Evolutionary conservation across 495 filamentous ascomycete genomes (phyloP).

Genomic region (Endocarpon pusillum): DNA sequence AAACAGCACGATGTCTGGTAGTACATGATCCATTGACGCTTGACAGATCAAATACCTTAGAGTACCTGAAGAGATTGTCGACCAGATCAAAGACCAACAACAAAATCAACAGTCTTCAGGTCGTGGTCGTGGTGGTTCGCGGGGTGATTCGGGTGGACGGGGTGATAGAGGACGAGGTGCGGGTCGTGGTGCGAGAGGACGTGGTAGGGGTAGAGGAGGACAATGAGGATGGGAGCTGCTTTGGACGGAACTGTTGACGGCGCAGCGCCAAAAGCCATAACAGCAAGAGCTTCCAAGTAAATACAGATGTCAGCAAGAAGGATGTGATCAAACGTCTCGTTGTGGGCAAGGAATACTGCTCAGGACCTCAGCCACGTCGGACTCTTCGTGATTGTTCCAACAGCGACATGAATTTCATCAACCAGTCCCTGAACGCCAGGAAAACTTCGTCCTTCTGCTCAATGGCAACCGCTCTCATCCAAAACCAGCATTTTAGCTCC

Average conservation of each 20-base stretch:
- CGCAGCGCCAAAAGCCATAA: background rate
- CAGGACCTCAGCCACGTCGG: background rate
- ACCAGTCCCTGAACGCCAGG: no score
- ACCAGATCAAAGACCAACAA: constrained; percentile 79
- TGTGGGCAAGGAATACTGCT: background rate
- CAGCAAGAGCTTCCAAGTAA: constrained; percentile 1
- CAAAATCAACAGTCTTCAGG: constrained; percentile 49
- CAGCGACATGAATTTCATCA: no score
- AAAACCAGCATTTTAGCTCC: no score
- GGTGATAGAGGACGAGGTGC: constrained; percentile 34
- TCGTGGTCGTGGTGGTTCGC: constrained; percentile 49
- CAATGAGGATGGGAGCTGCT: constrained; percentile 6
- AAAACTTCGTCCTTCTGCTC: no score
- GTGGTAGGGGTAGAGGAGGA: constrained; percentile 35
- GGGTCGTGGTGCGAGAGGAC: constrained; percentile 32
- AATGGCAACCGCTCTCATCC: no score
- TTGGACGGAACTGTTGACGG: background rate
- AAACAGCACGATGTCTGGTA: background rate
- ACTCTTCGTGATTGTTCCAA: no score
- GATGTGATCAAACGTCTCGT: background rate
- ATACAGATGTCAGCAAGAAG: background rate
- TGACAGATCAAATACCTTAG: constrained; percentile 92
- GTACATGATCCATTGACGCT: no score
- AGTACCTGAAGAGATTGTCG: constrained; percentile 89
- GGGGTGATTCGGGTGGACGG: constrained; percentile 46